A percentile compares a stretch with the other conserved stretches of the same genome.
Evolutionary conservation across 2,329 filamentous ascomycete species (phyloP).

Genomic region (Fusarium paranaense): DNA sequence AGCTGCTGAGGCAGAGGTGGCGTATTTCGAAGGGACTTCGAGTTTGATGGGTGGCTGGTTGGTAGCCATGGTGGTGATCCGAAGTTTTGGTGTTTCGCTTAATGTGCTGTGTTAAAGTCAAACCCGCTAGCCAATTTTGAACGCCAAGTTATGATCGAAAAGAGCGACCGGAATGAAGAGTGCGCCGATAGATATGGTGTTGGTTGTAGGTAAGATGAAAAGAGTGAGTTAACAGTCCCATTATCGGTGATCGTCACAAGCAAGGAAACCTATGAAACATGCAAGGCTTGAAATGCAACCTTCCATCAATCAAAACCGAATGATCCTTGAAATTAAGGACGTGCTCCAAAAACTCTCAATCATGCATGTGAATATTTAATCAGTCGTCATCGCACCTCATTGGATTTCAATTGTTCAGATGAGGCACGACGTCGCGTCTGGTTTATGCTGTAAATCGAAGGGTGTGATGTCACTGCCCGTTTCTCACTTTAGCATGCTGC

Average conservation of each 20-base stretch:
- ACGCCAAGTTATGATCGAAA: neutral
- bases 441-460: neutral
- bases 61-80: conserved; percentile 30
- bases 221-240: conserved; percentile 6
- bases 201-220: neutral
- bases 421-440: neutral
- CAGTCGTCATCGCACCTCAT: neutral
- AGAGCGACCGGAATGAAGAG: neutral
- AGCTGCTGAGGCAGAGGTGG: conserved; percentile 38
- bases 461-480: neutral
- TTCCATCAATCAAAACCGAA: neutral
- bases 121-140: neutral
- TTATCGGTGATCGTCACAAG: neutral
- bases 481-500: neutral
- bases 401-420: neutral
- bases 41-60: conserved; percentile 40
- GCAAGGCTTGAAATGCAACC: conserved; percentile 24
- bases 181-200: neutral
- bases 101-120: neutral
- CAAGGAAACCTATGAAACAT: conserved; percentile 28
- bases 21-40: conserved; percentile 62
- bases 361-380: neutral
- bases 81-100: neutral
- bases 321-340: neutral
- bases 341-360: neutral